Conservation (phyloP, 208 protist genomes). For the Crithidia fasciculata region DNA sequence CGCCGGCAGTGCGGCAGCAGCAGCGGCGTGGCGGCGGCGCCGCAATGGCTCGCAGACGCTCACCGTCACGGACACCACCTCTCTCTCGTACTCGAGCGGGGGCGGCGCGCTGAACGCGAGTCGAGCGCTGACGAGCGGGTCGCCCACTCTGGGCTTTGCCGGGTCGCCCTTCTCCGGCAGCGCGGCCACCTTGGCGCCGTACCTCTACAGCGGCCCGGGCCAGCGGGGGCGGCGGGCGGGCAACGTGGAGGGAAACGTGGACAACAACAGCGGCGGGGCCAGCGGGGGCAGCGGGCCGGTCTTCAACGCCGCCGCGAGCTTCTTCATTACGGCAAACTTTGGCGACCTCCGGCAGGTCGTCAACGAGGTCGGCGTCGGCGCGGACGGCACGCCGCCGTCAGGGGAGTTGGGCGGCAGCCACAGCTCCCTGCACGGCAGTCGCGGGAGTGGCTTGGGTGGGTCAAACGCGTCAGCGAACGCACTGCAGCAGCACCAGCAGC, state of each 20-base stretch:
- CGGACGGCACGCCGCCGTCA: not conserved
- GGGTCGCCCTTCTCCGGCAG: constrained; percentile 6
- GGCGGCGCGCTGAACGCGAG: not conserved
- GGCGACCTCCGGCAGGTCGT: constrained; percentile 29
- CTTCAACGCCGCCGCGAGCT: constrained; percentile 28
- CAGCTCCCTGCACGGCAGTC: constrained; percentile 12
- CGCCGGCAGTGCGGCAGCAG: not conserved
- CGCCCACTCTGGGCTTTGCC: not conserved
- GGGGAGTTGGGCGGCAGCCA: constrained; percentile 13
- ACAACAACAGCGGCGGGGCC: not conserved
- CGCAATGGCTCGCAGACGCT: not conserved
- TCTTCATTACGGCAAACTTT: constrained; percentile 33
- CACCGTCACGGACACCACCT: constrained; percentile 13
- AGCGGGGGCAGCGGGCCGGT: not conserved
- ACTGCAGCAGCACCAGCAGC: not conserved
- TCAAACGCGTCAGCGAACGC: constrained; percentile 2
- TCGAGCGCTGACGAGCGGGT: not conserved
- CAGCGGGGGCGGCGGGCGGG: not conserved
- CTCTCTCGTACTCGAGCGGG: not conserved
- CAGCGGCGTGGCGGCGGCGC: not conserved
- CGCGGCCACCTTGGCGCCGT: not conserved
- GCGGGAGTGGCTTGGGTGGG: constrained; percentile 12
- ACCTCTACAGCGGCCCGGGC: constrained; percentile 8
- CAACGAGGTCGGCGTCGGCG: constrained; percentile 15
- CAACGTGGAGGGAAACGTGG: not conserved